Evolutionary conservation across 2,329 filamentous ascomycete species (phyloP), one percentile per base, ranked within the genome.

Genomic region (Zymoseptoria passerinii): DNA sequence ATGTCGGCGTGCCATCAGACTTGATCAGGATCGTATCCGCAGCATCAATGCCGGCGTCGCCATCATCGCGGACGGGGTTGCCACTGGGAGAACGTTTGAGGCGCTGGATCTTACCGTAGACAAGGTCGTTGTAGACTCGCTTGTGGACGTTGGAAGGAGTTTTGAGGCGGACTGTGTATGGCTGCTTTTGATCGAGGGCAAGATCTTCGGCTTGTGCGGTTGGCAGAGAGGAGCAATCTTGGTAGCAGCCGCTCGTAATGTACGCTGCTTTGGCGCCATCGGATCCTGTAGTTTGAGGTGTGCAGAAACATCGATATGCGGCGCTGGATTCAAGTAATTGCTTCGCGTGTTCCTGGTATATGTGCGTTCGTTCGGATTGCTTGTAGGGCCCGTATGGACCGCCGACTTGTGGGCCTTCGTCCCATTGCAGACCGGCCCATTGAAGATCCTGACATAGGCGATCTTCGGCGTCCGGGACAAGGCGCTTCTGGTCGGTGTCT

Each of bases 231-330:
- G 83, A 81, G 71, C 95, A 99, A 55, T 83, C 86, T 48, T 92
- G 79, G 67, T 89, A 85, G 70, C 88, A 89, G 57, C 84, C 57
- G 79, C 82, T 62, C 76, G 78, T 50, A 82, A 77, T 66, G 85
- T 84, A 60, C 83, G 81, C 61, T 83, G 78, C 64, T 81, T 79
- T 58, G 86, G 88, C 63, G 89, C 82, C 7, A 78, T 75, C 59
- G 8, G 64, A 55, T 8, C 55, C 61, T 1, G 62, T 58, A 8
- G 66, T 65, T 40, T 69, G 67, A 18, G 66, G 83, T 0, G 84
- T 84, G 75, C 94, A 99, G 77, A 99, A 99, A 73, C 94, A 99
- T 62, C 92, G 85, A 73, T 97, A 99, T 6, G 91, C 94, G 60
- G 87, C 82, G 8, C 86, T 89, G 7, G 81, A 79, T 4, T 84